These are phyloP conservation scores for Scheffersomyces cryptocercus DNA, from an alignment of 1,139 yeast genomes.

Conservation along the genomic window DNA sequence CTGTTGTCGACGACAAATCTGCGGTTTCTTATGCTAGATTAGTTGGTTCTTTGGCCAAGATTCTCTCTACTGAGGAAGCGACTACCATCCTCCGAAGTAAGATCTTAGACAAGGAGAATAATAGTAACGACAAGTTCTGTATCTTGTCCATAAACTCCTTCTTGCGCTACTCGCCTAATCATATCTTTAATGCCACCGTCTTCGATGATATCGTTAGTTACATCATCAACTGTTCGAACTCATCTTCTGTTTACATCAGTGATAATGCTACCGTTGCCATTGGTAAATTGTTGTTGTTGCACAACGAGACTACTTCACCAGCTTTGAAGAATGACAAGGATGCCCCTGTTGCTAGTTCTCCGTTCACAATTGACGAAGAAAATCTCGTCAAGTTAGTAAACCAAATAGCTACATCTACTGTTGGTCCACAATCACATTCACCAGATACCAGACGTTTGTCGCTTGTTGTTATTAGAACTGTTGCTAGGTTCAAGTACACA, in stretches of 20 bases:
- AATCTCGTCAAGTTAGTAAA: slow-evolving; percentile 35
- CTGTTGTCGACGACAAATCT: slow-evolving; percentile 51
- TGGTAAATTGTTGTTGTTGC: slow-evolving; percentile 71
- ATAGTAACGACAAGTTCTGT: slow-evolving; percentile 50
- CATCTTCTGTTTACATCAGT: slow-evolving; percentile 55
- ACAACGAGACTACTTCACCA: slow-evolving; percentile 45
- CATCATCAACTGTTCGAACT: slow-evolving; percentile 47
- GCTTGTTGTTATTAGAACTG: slow-evolving; percentile 73
- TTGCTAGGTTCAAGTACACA: slow-evolving; percentile 61
- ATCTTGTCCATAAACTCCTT: slow-evolving; percentile 77
- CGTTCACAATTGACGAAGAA: slow-evolving; percentile 41
- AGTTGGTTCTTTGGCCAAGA: slow-evolving; percentile 74
- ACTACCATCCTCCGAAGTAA: slow-evolving; percentile 57
- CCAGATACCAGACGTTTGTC: slow-evolving; percentile 81
- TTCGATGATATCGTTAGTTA: slow-evolving; percentile 48
- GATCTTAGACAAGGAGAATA: slow-evolving; percentile 45
- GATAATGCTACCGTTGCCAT: slow-evolving; percentile 83
- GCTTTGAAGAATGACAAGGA: slow-evolving; percentile 12
- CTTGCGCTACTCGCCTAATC: slow-evolving; percentile 70
- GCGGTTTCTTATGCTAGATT: slow-evolving; percentile 78
- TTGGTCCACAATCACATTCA: slow-evolving; percentile 60
- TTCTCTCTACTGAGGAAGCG: slow-evolving; percentile 68
- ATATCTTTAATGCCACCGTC: slow-evolving; percentile 54
- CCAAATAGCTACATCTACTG: slow-evolving; percentile 52
- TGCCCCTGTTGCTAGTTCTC: slow-evolving; percentile 7